Base-by-base conservation (phyloP, 73 alveolate species). In the Blepharisma stoltei region DNA sequence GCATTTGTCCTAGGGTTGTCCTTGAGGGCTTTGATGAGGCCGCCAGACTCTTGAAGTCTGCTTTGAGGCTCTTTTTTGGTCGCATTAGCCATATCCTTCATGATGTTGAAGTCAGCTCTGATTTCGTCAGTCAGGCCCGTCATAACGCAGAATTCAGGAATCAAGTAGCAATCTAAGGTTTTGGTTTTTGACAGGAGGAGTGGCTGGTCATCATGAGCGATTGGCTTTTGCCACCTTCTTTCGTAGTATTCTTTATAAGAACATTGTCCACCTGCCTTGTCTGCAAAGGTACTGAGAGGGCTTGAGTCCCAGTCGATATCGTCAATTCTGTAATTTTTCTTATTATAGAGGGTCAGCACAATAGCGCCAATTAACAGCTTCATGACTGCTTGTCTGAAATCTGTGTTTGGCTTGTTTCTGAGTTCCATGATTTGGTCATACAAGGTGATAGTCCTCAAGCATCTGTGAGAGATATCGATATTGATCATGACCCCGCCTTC, bases 81-180 rank as follows among this genome's bases (percentile, higher is more conserved):
- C 6, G 93, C 88, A 14, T 82, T 80, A 65, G 92, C 88, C 48
- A 91, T 81, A 14, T 82, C 87, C 67, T 85, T 91, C 94, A 91
- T 91, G 55, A 81, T 60, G 44, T 81, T 80, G 80, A 84, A 79
- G 80, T 91, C 90, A 23, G 83, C 85, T 78, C 95, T 84, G 88
- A 91, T 84, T 7, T 91, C 88, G 66, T 91, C 97, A 2, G 97
- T 88, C 55, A 88, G 86, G 27, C 97, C 97, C 6, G 97, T 91
- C 84, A 88, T 82, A 38, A 78, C 76, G 69, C 97, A 91, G 67
- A 91, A 86, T 77, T 88, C 95, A 14, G 97, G 97, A 6, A 91
- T 79, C 66, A 91, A 44, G 65, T 46, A 69, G 45, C 80, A 32
- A 0, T 65, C 70, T 6, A 86, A 71, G 67, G 79, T 89, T 69